A percentile compares a stretch with the other conserved stretches of the same genome.
These are phyloP conservation scores for Artemisia annua DNA, from an alignment of 129 eudicot genomes.

Conservation along the genomic window DNA sequence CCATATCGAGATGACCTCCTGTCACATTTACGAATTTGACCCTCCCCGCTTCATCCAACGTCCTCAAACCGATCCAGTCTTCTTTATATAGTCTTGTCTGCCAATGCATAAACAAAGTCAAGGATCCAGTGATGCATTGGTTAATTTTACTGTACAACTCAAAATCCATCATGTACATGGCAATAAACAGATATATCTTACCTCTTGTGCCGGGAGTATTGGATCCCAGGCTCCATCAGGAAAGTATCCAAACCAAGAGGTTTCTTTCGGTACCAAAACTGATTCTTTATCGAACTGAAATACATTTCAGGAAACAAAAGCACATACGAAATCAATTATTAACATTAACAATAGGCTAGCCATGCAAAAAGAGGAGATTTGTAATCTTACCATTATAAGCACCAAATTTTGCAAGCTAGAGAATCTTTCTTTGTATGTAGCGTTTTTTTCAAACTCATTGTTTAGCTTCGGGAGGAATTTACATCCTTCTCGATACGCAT, in stretches of 20 bases:
- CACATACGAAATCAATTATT: neutral
- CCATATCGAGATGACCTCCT: slow-evolving; percentile 65
- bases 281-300: slow-evolving; percentile 62
- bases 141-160: neutral
- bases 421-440: slow-evolving; percentile 71
- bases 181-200: slow-evolving; percentile 20
- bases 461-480: slow-evolving; percentile 74
- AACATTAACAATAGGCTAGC: neutral
- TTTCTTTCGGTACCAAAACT: slow-evolving; percentile 73
- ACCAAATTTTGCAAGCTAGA: slow-evolving; percentile 76
- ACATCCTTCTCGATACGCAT: slow-evolving; percentile 57
- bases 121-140: slow-evolving; percentile 9
- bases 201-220: slow-evolving; percentile 71
- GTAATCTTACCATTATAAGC: slow-evolving; percentile 71
- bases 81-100: slow-evolving; percentile 80
- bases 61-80: slow-evolving; percentile 89
- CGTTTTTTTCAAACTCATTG: slow-evolving; percentile 56
- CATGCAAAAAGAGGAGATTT: neutral
- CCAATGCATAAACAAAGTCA: slow-evolving; percentile 12
- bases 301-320: slow-evolving; percentile 12
- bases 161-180: slow-evolving; percentile 6
- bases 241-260: slow-evolving; percentile 77
- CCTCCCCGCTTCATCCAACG: slow-evolving; percentile 77
- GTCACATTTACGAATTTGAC: slow-evolving; percentile 69
- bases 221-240: slow-evolving; percentile 71